phyloP scores from a whole-genome alignment of 2,329 filamentous ascomycete species.

The Sclerotinia glacialis region DNA sequence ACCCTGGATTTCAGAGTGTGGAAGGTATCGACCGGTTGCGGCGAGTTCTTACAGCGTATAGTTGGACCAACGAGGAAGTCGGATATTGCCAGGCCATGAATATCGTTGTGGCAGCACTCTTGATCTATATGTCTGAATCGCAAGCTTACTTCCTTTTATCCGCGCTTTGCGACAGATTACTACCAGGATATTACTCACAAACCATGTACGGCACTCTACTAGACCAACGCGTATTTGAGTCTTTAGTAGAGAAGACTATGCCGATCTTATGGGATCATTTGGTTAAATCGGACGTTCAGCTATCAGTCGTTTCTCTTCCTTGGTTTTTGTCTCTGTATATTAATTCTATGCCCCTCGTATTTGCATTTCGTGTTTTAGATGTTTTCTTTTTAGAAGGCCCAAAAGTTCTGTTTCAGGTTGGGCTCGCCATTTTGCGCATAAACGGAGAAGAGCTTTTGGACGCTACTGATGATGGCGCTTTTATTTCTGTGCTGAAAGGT shows the following conservation, averaged over 20 bases:
- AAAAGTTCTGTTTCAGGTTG: constrained; percentile 95
- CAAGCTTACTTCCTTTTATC: constrained; percentile 96
- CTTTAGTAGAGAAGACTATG: constrained; percentile 98
- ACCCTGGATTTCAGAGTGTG: constrained; percentile 94
- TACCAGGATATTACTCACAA: constrained; percentile 96
- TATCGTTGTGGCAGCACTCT: constrained; percentile 93
- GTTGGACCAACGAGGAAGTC: constrained; percentile 92
- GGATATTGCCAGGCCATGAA: constrained; percentile 99
- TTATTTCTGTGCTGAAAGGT: constrained; percentile 91
- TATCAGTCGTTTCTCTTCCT: constrained; percentile 93
- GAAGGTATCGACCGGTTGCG: constrained; percentile 89
- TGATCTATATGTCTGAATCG: constrained; percentile 97
- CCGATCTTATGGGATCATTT: constrained; percentile 97
- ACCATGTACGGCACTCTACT: constrained; percentile 99
- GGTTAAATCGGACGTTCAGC: constrained; percentile 93
- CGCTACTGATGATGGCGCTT: constrained; percentile 89
- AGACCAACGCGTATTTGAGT: constrained; percentile 97
- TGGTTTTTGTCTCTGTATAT: constrained; percentile 99
- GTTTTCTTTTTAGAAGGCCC: constrained; percentile 98
- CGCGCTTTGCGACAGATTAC: constrained; percentile 83
- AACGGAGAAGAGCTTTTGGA: constrained; percentile 96
- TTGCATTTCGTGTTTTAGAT: constrained; percentile 92
- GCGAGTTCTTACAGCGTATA: constrained; percentile 92
- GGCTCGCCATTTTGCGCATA: constrained; percentile 91
- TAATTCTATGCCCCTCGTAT: constrained; percentile 98